phyloP scores from a whole-genome alignment of 441 rosid species.

The Theobroma grandiflorum region DNA sequence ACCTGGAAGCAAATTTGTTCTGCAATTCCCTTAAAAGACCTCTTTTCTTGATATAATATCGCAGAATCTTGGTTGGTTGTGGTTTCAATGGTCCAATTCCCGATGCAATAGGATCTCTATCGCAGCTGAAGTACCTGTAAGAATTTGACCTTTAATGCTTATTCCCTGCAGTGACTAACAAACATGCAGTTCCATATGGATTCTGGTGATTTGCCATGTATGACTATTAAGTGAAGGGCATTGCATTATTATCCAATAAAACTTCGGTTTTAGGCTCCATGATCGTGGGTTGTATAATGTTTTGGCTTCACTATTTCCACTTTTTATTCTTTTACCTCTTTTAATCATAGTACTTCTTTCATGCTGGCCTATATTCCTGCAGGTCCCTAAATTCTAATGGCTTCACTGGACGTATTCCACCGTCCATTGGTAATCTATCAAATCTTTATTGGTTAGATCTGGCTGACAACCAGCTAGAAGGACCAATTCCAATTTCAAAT shows the following conservation, averaged over 20 bases:
- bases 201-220: conserved; percentile 2
- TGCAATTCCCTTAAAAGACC: background rate
- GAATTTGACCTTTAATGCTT: conserved; percentile 29
- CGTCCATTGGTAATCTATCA: conserved; percentile 70
- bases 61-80: conserved; percentile 80
- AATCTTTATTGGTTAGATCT: conserved; percentile 80
- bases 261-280: conserved; percentile 13
- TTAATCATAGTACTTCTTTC: background rate
- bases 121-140: conserved; percentile 62
- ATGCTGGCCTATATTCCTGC: conserved; percentile 32
- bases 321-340: background rate
- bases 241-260: background rate
- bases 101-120: conserved; percentile 61
- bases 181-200: background rate
- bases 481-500: conserved; percentile 72
- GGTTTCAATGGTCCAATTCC: conserved; percentile 79
- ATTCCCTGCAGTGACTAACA: background rate
- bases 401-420: conserved; percentile 73
- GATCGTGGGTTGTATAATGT: background rate
- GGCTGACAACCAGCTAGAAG: conserved; percentile 73
- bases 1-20: background rate
- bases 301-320: background rate
- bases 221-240: background rate
- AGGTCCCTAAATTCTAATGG: conserved; percentile 78
- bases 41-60: conserved; percentile 13